phyloP scores from a whole-genome alignment of 108 stramenopile species.

The Mayamaea pseudoterrestris region DNA sequence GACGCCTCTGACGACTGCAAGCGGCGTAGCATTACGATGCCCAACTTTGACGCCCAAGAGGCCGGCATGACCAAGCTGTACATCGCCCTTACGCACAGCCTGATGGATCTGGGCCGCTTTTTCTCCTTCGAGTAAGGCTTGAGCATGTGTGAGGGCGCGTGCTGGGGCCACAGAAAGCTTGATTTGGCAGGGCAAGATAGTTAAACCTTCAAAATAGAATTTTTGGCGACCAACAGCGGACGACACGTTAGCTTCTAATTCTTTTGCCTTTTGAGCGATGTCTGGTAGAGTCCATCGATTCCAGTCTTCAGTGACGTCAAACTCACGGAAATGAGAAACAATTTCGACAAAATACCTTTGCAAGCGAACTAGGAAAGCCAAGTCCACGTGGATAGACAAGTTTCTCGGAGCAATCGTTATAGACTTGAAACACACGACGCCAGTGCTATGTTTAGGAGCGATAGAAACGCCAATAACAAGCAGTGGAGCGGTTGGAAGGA shows the following conservation, averaged over 20 bases:
- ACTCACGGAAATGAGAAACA: conserved; percentile 19
- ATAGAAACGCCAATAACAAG: conserved; percentile 38
- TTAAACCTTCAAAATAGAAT: conserved; percentile 56
- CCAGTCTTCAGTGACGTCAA: neutral
- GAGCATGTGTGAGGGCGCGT: conserved; percentile 37
- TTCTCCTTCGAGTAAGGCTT: conserved; percentile 48
- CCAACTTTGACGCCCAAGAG: conserved; percentile 57
- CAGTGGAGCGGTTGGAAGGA: conserved; percentile 18
- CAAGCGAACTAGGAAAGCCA: conserved; percentile 53
- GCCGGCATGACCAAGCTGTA: conserved; percentile 35
- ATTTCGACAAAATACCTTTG: conserved; percentile 46
- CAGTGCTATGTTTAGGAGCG: conserved; percentile 56
- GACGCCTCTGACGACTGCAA: conserved; percentile 53
- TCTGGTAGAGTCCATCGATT: conserved; percentile 13
- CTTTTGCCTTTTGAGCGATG: conserved; percentile 7
- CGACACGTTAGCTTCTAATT: conserved; percentile 7
- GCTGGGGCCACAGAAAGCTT: conserved; percentile 57
- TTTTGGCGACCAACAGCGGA: conserved; percentile 16
- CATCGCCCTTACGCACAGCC: conserved; percentile 74
- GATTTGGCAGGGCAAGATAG: conserved; percentile 39
- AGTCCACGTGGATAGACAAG: conserved; percentile 40
- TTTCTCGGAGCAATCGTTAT: conserved; percentile 47
- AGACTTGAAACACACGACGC: conserved; percentile 36
- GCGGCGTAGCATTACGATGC: conserved; percentile 43
- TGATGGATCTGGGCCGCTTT: conserved; percentile 54